phyloP scores from a whole-genome alignment of 169 alveolate species.

The Theileria equi region DNA sequence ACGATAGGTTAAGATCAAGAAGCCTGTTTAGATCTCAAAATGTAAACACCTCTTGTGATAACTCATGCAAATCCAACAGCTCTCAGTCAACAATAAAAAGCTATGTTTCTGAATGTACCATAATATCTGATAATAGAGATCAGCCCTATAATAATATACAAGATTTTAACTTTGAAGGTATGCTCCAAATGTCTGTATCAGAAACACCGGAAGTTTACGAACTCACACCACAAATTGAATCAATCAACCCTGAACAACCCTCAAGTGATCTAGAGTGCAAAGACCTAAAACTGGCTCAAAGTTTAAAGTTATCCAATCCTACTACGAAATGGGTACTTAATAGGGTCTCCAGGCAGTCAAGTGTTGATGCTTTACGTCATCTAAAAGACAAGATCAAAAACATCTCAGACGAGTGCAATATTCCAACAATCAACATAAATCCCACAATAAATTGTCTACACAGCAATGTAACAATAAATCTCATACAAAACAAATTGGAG shows the following conservation, averaged over 20 bases:
- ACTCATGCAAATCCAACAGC: too few species aligned
- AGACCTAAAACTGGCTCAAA: neutral
- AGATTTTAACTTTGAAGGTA: neutral
- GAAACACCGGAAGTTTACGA: slow-evolving; percentile 18
- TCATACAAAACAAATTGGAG: slow-evolving; percentile 16
- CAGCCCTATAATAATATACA: neutral
- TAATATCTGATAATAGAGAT: neutral
- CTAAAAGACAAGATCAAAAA: slow-evolving; percentile 55
- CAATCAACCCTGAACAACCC: slow-evolving; percentile 22
- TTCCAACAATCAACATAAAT: neutral
- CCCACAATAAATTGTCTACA: slow-evolving; percentile 10
- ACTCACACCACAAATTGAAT: slow-evolving; percentile 11
- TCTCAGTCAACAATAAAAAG: too few species aligned
- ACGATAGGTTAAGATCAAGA: slow-evolving; percentile 45
- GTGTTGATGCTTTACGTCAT: slow-evolving; percentile 37
- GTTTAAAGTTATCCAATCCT: neutral
- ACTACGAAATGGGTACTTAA: slow-evolving; percentile 53
- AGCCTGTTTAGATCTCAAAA: slow-evolving; percentile 35
- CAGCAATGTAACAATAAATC: slow-evolving; percentile 22
- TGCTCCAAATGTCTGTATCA: slow-evolving; percentile 1
- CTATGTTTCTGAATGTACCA: too few species aligned
- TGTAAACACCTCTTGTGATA: slow-evolving; percentile 21
- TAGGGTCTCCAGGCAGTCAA: slow-evolving; percentile 53
- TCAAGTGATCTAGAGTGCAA: slow-evolving; percentile 2
- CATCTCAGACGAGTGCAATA: slow-evolving; percentile 24